Evolutionary conservation across 768 basidiomycete species (phyloP), one percentile per base, ranked within the genome.

Genomic region (Thelephora ganbajun): DNA sequence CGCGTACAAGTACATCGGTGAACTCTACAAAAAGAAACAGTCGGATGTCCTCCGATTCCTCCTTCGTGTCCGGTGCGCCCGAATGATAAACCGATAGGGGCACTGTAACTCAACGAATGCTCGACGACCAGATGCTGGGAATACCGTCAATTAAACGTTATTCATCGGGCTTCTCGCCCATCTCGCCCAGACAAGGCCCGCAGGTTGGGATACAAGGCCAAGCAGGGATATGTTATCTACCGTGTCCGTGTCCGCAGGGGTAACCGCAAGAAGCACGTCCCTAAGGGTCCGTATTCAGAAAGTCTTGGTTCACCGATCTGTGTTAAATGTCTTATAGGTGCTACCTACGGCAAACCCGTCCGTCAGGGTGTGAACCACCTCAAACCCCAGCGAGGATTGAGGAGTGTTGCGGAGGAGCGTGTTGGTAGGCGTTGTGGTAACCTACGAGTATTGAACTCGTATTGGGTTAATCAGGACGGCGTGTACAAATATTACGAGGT

Each of bases 401-500:
- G 86, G 66, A 84, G 85, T 59, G 85, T 83, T 49, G 96, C 96
- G 44, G 96, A 99, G 72, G 96, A 98, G 74, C 87, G 96, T 63
- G 94, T 98, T 55, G 96, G 94, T 53, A 80, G 78, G 62, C 79
- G 93, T 56, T 99, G 96, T 62, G 92, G 91, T 47, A 98, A 98
- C 67, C 68, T 99, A 61, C 81, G 96, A 48, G 96, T 99, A 54
- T 64, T 96, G 59, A 96, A 94, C 72, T 97, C 94, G 43, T 98
- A 98, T 77, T 99, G 96, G 96, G 72, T 99, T 61, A 98, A 98
- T 70, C 91, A 94, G 70, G 92, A 97, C 63, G 91, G 92, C 68
- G 88, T 96, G 26, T 96, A 94, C 80, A 96, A 94, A 67, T 97
- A 96, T 74, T 99, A 80, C 71, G 96, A 99, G 66, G 90, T 99